Evolutionary conservation across 2,329 filamentous ascomycete species (phyloP), one percentile per base, ranked within the genome.

Genomic region (Leptographium procerum): DNA sequence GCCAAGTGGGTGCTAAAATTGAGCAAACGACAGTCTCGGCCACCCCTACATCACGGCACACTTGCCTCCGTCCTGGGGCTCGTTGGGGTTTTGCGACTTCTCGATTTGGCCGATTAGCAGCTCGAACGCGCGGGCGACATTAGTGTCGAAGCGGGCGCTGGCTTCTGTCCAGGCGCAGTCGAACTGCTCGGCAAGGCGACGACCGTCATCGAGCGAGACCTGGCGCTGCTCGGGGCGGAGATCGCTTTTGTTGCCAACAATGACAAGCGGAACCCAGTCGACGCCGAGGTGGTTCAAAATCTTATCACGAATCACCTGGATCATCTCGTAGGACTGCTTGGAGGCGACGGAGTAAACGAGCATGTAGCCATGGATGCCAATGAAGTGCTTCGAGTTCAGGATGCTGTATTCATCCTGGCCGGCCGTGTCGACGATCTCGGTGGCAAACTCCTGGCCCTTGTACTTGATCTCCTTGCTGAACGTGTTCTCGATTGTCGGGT

Each of bases 361-460:
- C 82, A 99, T 91, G 73, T 97, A 99, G 59, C 94, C 94, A 76
- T 99, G 94, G 65, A 97, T 97, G 63, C 94, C 94, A 71, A 99
- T 97, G 68, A 97, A 97, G 71, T 97, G 92, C 77, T 97, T 97
- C 62, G 89, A 95, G 74, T 96, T 97, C 62, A 99, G 80, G 64
- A 97, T 96, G 70, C 89, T 95, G 78, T 99, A 99, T 74, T 99
- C 94, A 77, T 99, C 94, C 87, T 96, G 91, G 61, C 94, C 94
- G 57, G 94, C 94, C 31, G 94, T 99, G 71, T 99, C 94, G 71
- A 99, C 94, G 68, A 99, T 97, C 76, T 99, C 94, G 14, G 91
- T 96, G 56, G 89, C 85, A 73, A 86, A 99, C 64, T 97, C 94
- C 72, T 96, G 90, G 55, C 88, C 87, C 73, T 94, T 95, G 73